Evolutionary conservation across 441 rosid species (phyloP).

Genomic region (Francoa sonchifolia): DNA sequence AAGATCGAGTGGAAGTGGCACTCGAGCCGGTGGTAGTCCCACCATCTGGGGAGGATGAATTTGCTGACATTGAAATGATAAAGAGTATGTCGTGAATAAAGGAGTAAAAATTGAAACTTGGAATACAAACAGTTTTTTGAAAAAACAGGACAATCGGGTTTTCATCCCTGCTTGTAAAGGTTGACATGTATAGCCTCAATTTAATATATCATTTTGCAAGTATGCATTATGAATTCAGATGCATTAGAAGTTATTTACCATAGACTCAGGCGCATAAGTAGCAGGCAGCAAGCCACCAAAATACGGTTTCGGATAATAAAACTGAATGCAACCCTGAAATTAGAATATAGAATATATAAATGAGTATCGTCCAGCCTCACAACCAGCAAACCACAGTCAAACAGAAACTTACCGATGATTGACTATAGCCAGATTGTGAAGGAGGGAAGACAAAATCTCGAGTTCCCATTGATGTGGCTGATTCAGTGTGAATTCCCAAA

Average conservation of each 20-base stretch:
- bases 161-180: constrained; percentile 4
- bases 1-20: constrained; percentile 52
- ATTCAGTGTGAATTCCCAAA: constrained; percentile 22
- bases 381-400: constrained; percentile 7
- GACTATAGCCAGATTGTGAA: constrained; percentile 30
- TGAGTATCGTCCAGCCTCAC: constrained; percentile 5
- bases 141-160: neutral
- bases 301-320: constrained; percentile 47
- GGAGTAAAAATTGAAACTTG: no score
- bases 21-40: constrained; percentile 45
- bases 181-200: constrained; percentile 3
- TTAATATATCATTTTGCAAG: constrained; percentile 15
- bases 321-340: constrained; percentile 35
- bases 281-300: constrained; percentile 32
- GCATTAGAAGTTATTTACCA: constrained; percentile 28
- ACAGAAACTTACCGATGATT: constrained; percentile 21
- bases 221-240: constrained; percentile 11
- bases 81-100: constrained; percentile 17
- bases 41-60: constrained; percentile 38
- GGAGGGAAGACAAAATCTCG: constrained; percentile 34
- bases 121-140: no score
- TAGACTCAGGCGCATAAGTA: constrained; percentile 30
- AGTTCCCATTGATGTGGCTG: constrained; percentile 25
- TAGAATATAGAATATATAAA: constrained; percentile 5
- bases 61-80: constrained; percentile 25